These are phyloP conservation scores for Aspergillus bridgeri DNA, from an alignment of 495 filamentous ascomycete genomes.

Conservation along the genomic window DNA sequence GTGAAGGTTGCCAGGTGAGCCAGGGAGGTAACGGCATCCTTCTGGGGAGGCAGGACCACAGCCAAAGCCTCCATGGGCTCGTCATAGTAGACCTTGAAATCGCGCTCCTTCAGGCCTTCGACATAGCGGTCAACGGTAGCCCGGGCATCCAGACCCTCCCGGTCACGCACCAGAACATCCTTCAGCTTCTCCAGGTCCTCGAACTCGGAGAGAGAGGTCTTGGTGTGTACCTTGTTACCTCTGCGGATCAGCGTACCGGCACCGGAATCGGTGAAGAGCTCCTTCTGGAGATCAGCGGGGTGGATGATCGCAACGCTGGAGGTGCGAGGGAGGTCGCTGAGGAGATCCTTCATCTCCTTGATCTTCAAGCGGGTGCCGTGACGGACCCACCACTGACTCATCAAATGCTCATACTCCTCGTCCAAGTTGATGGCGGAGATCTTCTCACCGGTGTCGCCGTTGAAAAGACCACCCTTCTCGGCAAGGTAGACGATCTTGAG, in stretches of 20 bases:
- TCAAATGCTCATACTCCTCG: conserved; percentile 92
- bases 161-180: conserved; percentile 78
- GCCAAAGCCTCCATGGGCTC: conserved; percentile 94
- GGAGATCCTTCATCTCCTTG: conserved; percentile 94
- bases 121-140: conserved; percentile 85
- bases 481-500: conserved; percentile 98
- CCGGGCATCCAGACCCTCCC: conserved; percentile 78
- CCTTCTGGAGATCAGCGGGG: conserved; percentile 89
- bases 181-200: conserved; percentile 73
- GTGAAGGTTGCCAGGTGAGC: conserved; percentile 90
- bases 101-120: conserved; percentile 65
- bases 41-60: conserved; percentile 75
- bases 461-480: conserved; percentile 95
- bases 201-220: conserved; percentile 72
- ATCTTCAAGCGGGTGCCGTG: conserved; percentile 97
- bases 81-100: conserved; percentile 94
- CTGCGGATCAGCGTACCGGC: conserved; percentile 93
- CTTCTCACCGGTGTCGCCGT: conserved; percentile 89
- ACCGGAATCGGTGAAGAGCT: conserved; percentile 93
- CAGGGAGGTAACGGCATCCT: conserved; percentile 39
- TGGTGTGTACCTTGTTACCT: conserved; percentile 83
- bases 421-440: conserved; percentile 98
- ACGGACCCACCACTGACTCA: conserved; percentile 94
- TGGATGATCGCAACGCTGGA: conserved; percentile 98
- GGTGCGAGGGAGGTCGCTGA: conserved; percentile 80